These are phyloP conservation scores for Dioscorea dumetorum DNA, from an alignment of 106 monocot genomes.

Conservation along the genomic window DNA sequence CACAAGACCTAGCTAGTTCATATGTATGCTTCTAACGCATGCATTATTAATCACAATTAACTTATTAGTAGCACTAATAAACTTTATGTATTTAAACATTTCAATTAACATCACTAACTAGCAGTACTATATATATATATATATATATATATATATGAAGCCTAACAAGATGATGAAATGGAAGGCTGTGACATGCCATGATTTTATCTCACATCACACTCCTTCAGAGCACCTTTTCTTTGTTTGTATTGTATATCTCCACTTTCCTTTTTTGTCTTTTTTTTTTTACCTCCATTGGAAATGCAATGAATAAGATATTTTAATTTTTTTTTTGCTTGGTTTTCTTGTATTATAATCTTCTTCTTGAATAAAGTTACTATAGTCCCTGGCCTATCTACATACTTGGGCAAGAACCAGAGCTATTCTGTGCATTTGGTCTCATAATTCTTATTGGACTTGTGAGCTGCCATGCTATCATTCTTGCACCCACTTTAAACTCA, in stretches of 20 bases:
- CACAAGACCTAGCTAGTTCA: too few relatives aligned
- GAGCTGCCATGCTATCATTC: conserved; percentile 2
- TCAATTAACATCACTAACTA: too few relatives aligned
- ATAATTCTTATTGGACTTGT: neutral
- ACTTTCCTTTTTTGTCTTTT: too few relatives aligned
- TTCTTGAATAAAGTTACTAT: neutral
- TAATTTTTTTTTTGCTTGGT: neutral
- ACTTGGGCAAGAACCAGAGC: neutral
- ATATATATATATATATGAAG: too few relatives aligned
- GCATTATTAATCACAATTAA: too few relatives aligned
- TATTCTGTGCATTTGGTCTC: neutral
- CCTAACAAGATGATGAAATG: neutral
- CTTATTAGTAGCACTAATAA: too few relatives aligned
- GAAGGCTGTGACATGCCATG: neutral
- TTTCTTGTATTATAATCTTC: neutral
- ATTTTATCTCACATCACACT: neutral
- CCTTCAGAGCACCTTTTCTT: neutral
- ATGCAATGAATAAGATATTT: too few relatives aligned
- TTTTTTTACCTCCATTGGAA: too few relatives aligned
- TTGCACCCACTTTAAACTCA: neutral
- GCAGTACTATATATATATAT: too few relatives aligned
- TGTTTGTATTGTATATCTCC: too few relatives aligned
- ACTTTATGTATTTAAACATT: too few relatives aligned
- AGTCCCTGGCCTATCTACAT: neutral
- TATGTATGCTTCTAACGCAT: too few relatives aligned